Base-by-base conservation (phyloP, 768 basidiomycete species). In the Mycena crocata region DNA sequence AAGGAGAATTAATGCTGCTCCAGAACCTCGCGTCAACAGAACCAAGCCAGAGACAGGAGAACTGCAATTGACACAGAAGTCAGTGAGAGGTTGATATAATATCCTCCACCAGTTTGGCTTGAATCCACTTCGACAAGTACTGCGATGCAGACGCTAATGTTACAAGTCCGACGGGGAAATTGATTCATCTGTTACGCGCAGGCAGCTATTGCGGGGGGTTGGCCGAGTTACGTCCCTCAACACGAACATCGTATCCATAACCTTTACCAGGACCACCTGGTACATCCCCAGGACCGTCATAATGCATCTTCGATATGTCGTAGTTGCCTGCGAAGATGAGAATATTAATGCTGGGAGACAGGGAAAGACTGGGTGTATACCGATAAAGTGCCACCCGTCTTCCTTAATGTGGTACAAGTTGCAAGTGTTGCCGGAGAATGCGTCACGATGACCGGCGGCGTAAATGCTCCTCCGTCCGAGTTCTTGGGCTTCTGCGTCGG, bases 381-480 rank as follows among this genome's bases (percentile, higher is more conserved):
- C 94, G 74, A 98, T 93, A 83, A 98, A 99, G 69, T 90, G 85
- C 98, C 98, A 99, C 7, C 97, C 97, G 64, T 93, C 87, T 78
- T 97, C 90, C 77, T 95, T 92, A 74, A 99, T 94, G 66, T 98
- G 96, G 77, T 94, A 99, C 40, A 99, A 84, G 80, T 99, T 99
- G 82, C 93, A 91, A 7, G 94, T 91, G 82, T 99, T 99, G 55
- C 95, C 95, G 8, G 96, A 97, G 83, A 92, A 97, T 8, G 95
- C 95, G 78, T 98, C 96, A 68, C 97, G 91, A 79, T 99, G 98
- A 67, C 95, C 94, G 56, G 98, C 98, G 45, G 97, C 97, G 72
- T 96, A 95, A 77, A 99, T 98, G 70, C 94, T 95, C 72, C 96
- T 83, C 76, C 96, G 82, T 21, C 93, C 98, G 28, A 99, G 89